These are phyloP conservation scores for Monilinia fructicola DNA, from an alignment of 2,329 filamentous ascomycete species.

Conservation along the genomic window DNA sequence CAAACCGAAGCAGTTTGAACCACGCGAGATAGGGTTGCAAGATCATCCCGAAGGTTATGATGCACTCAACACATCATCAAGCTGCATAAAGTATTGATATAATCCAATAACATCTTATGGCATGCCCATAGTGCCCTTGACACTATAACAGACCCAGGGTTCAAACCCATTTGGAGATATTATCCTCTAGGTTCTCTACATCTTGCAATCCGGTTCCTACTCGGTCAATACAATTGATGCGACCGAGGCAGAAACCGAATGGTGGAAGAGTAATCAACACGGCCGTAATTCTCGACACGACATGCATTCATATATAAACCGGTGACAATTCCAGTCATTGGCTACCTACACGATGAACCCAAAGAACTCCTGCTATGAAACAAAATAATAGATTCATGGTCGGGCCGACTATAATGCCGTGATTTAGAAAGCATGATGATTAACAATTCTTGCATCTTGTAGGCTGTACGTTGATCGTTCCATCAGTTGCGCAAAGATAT, in stretches of 20 bases:
- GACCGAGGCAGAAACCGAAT: background rate
- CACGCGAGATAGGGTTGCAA: background rate
- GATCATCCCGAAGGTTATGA: background rate
- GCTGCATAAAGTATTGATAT: background rate
- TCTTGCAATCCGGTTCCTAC: background rate
- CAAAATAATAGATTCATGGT: background rate
- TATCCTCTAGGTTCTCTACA: background rate
- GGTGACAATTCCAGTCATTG: background rate
- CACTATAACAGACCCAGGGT: background rate
- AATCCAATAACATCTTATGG: background rate
- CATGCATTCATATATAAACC: background rate
- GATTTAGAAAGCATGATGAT: background rate
- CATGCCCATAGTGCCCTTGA: background rate
- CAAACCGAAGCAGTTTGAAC: background rate
- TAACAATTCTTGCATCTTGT: background rate
- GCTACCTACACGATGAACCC: background rate
- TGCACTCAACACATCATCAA: background rate
- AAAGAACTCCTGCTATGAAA: background rate
- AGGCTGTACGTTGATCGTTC: background rate
- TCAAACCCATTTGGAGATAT: too few species aligned
- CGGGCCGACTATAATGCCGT: conserved; percentile 9
- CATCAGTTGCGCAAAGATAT: background rate
- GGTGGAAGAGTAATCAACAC: background rate
- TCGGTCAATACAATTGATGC: background rate
- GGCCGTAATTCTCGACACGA: background rate